Base-by-base conservation (phyloP, 2,329 filamentous ascomycete genomes). In the Alternaria atra region DNA sequence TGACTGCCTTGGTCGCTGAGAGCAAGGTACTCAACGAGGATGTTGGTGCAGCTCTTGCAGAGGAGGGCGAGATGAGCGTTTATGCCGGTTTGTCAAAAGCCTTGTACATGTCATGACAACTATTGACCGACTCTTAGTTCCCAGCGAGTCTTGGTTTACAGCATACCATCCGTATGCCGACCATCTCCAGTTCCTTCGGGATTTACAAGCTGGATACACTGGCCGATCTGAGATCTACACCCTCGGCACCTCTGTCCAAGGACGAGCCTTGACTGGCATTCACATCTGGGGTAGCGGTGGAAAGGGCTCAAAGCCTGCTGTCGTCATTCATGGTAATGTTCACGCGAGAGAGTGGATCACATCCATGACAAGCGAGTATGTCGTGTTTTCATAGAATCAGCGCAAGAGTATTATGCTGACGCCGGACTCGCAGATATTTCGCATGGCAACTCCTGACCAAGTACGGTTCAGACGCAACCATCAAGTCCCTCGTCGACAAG, bases 231-330 rank as follows among this genome's bases (percentile, higher is more conserved):
- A 77, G 58, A 73, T 79, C 32, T 62, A 77, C 37, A 76, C 71
- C 7, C 64, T 73, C 1, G 76, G 76, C 9, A 71, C 65, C 10
- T 78, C 76, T 2, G 70, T 73, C 1, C 69, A 78, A 34, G 75
- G 76, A 40, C 71, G 76, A 23, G 61, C 65, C 15, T 57, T 78
- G 44, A 77, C 72, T 25, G 76, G 76, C 39, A 78, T 79, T 55
- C 76, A 79, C 44, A 77, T 79, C 63, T 79, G 76, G 76, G 76
- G 76, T 7, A 72, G 66, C 29, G 73, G 74, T 0, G 76, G 76
- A n/a, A 74, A 76, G 44, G 74, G 75, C 53, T 75, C 73, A 17
- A 76, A 74, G 70, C 76, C 76, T 46, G 77, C 74, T 30, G 67
- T 77, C 17, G 59, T 77, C 8, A 71, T 77, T 40, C 74, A 77